A percentile compares a stretch with the other conserved stretches of the same genome.
phyloP scores from a whole-genome alignment of 192 early-diverging fungal species.

The Podila clonocystis region DNA sequence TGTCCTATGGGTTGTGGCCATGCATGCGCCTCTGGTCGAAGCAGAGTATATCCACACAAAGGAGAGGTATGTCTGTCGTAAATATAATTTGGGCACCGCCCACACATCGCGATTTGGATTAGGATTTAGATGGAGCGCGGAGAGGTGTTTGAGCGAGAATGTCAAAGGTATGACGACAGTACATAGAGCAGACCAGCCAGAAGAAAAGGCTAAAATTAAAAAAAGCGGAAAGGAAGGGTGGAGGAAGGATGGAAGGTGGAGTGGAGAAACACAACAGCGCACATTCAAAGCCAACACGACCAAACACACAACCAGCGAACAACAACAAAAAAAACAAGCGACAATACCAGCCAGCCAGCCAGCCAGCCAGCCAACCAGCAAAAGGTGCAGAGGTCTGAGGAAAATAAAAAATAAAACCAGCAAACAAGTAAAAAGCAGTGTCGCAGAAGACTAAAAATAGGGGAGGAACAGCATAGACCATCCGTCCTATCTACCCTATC shows the following conservation, averaged over 20 bases:
- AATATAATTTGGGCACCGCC: too few relatives aligned
- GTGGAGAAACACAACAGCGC: background rate
- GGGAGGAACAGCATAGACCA: background rate
- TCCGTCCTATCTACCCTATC: background rate
- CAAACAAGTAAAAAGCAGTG: background rate
- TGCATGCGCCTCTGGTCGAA: too few relatives aligned
- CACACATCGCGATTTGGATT: too few relatives aligned
- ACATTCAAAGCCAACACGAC: background rate
- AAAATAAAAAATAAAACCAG: background rate
- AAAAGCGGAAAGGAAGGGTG: background rate
- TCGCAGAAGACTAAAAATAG: background rate
- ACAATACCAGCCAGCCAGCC: background rate
- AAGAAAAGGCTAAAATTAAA: background rate
- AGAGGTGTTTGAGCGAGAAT: too few relatives aligned
- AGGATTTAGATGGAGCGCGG: too few relatives aligned
- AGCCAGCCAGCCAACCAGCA: background rate
- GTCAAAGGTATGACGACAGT: too few relatives aligned
- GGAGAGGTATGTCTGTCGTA: too few relatives aligned
- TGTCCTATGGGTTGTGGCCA: too few relatives aligned
- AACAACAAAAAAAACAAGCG: too few relatives aligned
- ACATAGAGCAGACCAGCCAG: background rate
- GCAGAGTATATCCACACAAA: too few relatives aligned
- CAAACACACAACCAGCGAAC: too few relatives aligned
- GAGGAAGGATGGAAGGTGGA: background rate
- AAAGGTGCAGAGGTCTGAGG: too few relatives aligned